Evolutionary conservation across 1,284 basidiomycete species (phyloP).

Genomic region (Leccinum proliferum): DNA sequence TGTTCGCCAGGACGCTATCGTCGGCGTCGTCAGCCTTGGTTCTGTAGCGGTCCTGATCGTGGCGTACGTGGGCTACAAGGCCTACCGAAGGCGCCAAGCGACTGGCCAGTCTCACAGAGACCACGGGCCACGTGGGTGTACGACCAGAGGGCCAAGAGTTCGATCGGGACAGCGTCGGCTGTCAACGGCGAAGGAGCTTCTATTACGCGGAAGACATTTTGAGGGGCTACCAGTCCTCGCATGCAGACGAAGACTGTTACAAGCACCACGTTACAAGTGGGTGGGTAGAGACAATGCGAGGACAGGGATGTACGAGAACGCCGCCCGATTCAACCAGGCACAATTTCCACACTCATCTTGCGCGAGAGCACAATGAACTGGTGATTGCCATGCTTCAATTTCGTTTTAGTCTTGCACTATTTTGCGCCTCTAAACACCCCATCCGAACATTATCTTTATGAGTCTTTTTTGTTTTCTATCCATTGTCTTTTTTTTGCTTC

Average conservation of each 20-base stretch:
- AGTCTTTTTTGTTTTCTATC: background rate
- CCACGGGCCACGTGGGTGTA: constrained; percentile 29
- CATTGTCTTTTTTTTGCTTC: constrained; percentile 1
- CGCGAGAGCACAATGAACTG: constrained; percentile 15
- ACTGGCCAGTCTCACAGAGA: constrained; percentile 61
- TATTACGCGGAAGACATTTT: constrained; percentile 81
- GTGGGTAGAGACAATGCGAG: no score
- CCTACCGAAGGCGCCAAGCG: constrained; percentile 54
- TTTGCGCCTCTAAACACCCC: background rate
- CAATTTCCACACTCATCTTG: constrained; percentile 63
- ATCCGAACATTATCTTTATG: constrained; percentile 10
- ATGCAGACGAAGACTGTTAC: constrained; percentile 21
- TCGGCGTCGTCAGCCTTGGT: constrained; percentile 74
- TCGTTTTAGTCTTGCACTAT: background rate
- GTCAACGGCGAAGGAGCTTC: constrained; percentile 66
- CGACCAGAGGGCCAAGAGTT: constrained; percentile 62
- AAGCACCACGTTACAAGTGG: constrained; percentile 22
- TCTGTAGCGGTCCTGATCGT: constrained; percentile 64
- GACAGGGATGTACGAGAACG: constrained; percentile 40
- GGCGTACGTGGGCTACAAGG: constrained; percentile 49
- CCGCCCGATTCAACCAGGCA: constrained; percentile 43
- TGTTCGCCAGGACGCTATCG: constrained; percentile 67
- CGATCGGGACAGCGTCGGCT: constrained; percentile 68
- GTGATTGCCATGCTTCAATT: constrained; percentile 1
- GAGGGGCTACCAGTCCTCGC: constrained; percentile 43